phyloP scores from a whole-genome alignment of 164 flowering plant genomes.

The Vitis amurensis region DNA sequence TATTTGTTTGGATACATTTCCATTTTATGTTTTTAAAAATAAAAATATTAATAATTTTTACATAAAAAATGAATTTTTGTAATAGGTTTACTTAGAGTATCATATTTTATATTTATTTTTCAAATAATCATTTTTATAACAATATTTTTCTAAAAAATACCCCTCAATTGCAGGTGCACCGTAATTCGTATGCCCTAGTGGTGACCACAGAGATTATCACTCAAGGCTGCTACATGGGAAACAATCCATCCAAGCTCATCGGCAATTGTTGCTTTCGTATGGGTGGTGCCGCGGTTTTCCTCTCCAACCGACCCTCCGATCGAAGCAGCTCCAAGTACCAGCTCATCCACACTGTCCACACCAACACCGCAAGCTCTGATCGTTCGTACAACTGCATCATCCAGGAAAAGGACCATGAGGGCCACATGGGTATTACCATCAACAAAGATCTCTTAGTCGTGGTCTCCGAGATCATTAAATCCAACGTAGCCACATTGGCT shows the following conservation, averaged over 20 bases:
- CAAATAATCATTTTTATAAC: too few species aligned
- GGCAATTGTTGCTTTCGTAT: conserved; percentile 32
- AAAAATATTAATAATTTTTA: too few species aligned
- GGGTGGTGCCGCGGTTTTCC: conserved; percentile 45
- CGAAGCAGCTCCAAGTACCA: conserved; percentile 31
- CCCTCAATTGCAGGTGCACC: conserved; percentile 27
- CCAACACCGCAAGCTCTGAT: conserved; percentile 29
- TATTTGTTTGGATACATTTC: too few species aligned
- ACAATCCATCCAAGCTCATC: conserved; percentile 25
- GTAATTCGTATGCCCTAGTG: conserved; percentile 27
- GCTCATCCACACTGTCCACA: conserved; percentile 34
- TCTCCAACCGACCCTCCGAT: conserved; percentile 38
- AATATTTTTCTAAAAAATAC: too few species aligned
- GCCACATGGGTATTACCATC: conserved; percentile 27
- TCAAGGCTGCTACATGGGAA: conserved; percentile 22
- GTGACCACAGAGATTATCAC: conserved; percentile 38
- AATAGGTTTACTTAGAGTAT: too few species aligned
- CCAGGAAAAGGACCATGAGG: conserved; percentile 33
- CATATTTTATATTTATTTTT: too few species aligned
- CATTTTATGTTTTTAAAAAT: too few species aligned
- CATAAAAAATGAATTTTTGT: too few species aligned
- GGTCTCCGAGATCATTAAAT: conserved; percentile 24
- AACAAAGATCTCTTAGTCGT: conserved; percentile 34
- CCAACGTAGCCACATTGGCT: conserved; percentile 20
- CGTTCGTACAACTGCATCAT: conserved; percentile 30